These are phyloP conservation scores for Puccinia horiana DNA, from an alignment of 1,284 basidiomycete species.

Conservation along the genomic window DNA sequence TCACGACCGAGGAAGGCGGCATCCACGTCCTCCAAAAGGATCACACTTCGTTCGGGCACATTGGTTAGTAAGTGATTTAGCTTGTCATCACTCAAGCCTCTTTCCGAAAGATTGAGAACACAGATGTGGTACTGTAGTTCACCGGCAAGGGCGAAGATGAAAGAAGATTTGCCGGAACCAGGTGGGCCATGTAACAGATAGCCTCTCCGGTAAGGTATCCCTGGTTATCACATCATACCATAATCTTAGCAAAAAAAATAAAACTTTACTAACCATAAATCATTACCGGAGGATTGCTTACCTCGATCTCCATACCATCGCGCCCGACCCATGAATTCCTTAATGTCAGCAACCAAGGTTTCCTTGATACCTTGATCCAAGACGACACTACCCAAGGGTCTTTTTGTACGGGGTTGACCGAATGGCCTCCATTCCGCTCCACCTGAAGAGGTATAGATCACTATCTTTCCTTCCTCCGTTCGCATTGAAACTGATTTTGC, in stretches of 20 bases:
- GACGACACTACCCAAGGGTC: conserved; percentile 88
- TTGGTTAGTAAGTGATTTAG: conserved; percentile 90
- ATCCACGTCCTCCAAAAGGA: conserved; percentile 95
- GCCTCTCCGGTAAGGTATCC: conserved; percentile 94
- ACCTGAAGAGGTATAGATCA: conserved; percentile 88
- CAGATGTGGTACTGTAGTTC: conserved; percentile 92
- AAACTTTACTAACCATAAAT: conserved; percentile 45
- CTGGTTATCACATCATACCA: conserved; percentile 61
- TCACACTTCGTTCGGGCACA: conserved; percentile 85
- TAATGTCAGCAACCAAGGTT: conserved; percentile 75
- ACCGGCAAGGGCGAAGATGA: conserved; percentile 95
- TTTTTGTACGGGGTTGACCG: conserved; percentile 82
- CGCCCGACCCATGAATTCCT: conserved; percentile 76
- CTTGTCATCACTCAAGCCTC: conserved; percentile 95
- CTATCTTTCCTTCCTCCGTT: conserved; percentile 87
- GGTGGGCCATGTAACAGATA: conserved; percentile 95
- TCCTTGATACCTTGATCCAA: conserved; percentile 77
- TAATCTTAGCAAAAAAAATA: conserved; percentile 42
- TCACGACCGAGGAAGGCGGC: conserved; percentile 94
- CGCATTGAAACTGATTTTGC: conserved; percentile 83
- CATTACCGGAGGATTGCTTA: conserved; percentile 60
- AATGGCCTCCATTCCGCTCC: conserved; percentile 95
- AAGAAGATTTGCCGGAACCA: conserved; percentile 96
- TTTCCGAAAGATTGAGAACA: conserved; percentile 90
- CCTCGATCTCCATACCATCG: conserved; percentile 97